These are phyloP conservation scores for Tolypocladium cylindrosporum DNA, from an alignment of 2,329 filamentous ascomycete species.

Conservation along the genomic window DNA sequence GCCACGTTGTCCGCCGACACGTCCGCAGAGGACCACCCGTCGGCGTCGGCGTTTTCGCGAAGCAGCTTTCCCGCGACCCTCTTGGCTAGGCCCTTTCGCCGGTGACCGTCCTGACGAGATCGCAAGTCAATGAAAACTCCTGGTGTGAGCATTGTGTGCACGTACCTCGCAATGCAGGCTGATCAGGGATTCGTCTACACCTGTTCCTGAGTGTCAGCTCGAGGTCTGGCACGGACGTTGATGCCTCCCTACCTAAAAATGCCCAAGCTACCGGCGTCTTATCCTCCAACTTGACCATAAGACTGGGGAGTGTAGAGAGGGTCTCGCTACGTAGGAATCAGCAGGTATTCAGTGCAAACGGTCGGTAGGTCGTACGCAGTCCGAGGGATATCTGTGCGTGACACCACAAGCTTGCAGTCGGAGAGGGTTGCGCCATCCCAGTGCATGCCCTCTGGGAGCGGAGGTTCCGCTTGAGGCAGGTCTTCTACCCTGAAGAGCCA, in stretches of 20 bases:
- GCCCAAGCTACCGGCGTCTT: slow-evolving; percentile 52
- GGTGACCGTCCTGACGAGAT: slow-evolving; percentile 34
- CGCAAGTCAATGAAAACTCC: background rate
- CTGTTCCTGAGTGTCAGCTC: slow-evolving; percentile 17
- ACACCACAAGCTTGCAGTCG: slow-evolving; percentile 46
- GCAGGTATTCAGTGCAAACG: too few species aligned
- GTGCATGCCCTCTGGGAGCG: slow-evolving; percentile 34
- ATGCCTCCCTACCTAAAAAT: slow-evolving; percentile 34
- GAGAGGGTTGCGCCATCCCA: slow-evolving; percentile 44
- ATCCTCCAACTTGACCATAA: slow-evolving; percentile 33
- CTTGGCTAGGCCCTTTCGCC: slow-evolving; percentile 54
- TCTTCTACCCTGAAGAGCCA: slow-evolving; percentile 44
- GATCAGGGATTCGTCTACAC: slow-evolving; percentile 50
- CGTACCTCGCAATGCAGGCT: slow-evolving; percentile 48
- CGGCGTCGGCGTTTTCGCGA: slow-evolving; percentile 33
- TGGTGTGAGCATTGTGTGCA: background rate
- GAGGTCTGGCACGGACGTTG: background rate
- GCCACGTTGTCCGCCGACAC: slow-evolving; percentile 50
- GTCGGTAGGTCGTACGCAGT: slow-evolving; percentile 26
- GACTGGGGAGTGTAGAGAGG: slow-evolving; percentile 33
- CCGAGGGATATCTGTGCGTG: slow-evolving; percentile 46
- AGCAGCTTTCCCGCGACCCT: slow-evolving; percentile 49
- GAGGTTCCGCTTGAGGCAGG: slow-evolving; percentile 25
- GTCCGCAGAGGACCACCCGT: slow-evolving; percentile 51
- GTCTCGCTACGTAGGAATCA: slow-evolving; percentile 15